A percentile compares a stretch with the other conserved stretches of the same genome.
Conservation (phyloP, 441 rosid species). For the Gossypium aridum region DNA sequence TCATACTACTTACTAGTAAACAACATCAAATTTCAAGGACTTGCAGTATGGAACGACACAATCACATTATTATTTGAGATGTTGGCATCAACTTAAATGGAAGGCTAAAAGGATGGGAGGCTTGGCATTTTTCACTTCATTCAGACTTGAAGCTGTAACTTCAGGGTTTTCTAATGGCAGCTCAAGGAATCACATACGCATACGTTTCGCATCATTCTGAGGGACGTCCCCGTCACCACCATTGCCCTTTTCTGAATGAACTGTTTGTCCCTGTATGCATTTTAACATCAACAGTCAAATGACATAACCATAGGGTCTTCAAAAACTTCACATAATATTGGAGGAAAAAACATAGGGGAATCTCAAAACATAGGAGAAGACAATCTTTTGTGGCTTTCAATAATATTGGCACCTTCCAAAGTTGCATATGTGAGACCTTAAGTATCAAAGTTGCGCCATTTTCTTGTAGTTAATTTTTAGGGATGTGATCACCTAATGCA, state of each 20-base stretch:
- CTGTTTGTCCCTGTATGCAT: conserved; percentile 36
- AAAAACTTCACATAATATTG: background rate
- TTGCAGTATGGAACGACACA: background rate
- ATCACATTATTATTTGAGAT: background rate
- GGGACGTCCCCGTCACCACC: conserved; percentile 68
- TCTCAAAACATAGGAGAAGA: background rate
- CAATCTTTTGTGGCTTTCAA: background rate
- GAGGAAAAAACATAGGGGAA: background rate
- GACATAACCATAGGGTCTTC: background rate
- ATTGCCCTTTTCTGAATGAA: conserved; percentile 30
- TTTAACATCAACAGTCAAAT: background rate
- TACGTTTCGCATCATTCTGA: conserved; percentile 57
- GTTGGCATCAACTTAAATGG: background rate
- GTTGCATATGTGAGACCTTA: background rate
- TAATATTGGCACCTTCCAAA: background rate
- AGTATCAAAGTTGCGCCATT: background rate
- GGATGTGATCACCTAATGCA: background rate
- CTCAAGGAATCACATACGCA: conserved; percentile 31
- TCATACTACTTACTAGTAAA: background rate
- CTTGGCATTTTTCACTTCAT: conserved; percentile 1
- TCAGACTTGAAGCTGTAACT: background rate
- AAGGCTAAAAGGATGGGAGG: background rate
- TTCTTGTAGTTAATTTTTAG: background rate
- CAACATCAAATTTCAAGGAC: background rate
- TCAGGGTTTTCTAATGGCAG: background rate